Percentiles rank a stretch among this genome's conserved stretches.
Conservation (phyloP, 805 yeast species). For the Myxozyma monticola region DNA sequence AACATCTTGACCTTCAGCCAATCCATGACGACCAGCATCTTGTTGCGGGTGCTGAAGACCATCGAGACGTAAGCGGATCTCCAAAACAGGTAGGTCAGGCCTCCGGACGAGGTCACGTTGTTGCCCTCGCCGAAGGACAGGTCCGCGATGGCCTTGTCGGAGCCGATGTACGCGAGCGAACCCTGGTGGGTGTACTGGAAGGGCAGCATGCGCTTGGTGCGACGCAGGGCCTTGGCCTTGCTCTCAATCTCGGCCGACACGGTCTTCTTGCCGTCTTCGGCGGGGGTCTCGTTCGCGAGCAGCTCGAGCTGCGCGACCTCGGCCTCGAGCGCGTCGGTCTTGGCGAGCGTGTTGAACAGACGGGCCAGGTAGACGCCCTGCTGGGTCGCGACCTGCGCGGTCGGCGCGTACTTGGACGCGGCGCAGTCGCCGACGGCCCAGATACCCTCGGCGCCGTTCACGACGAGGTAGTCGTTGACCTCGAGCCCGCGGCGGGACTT, state of each 20-base stretch:
- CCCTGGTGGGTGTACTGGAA: slow-evolving; percentile 89
- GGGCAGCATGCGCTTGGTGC: slow-evolving; percentile 45
- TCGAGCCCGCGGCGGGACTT: slow-evolving; percentile 88
- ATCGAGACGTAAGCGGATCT: slow-evolving; percentile 88
- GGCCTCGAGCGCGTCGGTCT: slow-evolving; percentile 39
- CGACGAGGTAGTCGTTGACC: slow-evolving; percentile 76
- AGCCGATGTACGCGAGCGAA: slow-evolving; percentile 89
- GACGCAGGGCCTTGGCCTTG: slow-evolving; percentile 44
- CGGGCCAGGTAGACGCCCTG: slow-evolving; percentile 81
- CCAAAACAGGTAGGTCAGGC: slow-evolving; percentile 90
- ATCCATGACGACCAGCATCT: slow-evolving; percentile 79
- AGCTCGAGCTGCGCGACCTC: slow-evolving; percentile 45
- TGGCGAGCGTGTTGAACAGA: slow-evolving; percentile 50
- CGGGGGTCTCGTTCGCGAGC: slow-evolving; percentile 35
- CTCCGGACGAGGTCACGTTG: slow-evolving; percentile 78
- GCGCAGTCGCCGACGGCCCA: slow-evolving; percentile 96
- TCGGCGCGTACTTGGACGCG: slow-evolving; percentile 83
- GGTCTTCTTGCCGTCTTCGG: slow-evolving; percentile 40
- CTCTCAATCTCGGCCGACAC: slow-evolving; percentile 50
- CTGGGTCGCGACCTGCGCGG: slow-evolving; percentile 97
- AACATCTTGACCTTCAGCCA: slow-evolving; percentile 86
- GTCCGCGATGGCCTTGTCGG: slow-evolving; percentile 91
- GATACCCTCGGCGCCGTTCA: slow-evolving; percentile 79
- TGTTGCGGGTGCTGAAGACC: slow-evolving; percentile 88
- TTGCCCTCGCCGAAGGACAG: slow-evolving; percentile 65